Percentiles rank a stretch among this genome's conserved stretches.
These are phyloP conservation scores for Sporothrix protearum DNA, from an alignment of 2,329 filamentous ascomycete species.

Conservation along the genomic window DNA sequence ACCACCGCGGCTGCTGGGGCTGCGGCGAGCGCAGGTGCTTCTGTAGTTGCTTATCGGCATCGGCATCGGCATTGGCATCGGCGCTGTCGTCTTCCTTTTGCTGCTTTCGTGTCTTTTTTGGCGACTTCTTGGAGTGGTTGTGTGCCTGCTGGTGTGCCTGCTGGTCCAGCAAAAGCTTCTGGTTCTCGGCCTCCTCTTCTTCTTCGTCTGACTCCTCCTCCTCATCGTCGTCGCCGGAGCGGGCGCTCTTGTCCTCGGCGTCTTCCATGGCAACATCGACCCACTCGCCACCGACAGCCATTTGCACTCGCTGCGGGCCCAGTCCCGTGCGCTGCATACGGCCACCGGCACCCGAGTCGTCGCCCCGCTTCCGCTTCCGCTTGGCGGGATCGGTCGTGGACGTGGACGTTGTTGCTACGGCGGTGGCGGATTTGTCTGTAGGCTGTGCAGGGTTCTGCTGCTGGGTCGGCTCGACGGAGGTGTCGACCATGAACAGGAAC, in stretches of 20 bases:
- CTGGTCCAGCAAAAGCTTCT: background rate
- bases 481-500: slow-evolving; percentile 90
- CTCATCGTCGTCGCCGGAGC: slow-evolving; percentile 28
- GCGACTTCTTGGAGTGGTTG: background rate
- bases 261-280: slow-evolving; percentile 36
- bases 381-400: background rate
- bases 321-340: slow-evolving; percentile 48
- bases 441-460: background rate
- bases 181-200: slow-evolving; percentile 15
- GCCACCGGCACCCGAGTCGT: slow-evolving; percentile 51
- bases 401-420: background rate
- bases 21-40: background rate
- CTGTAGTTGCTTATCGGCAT: slow-evolving; percentile 16
- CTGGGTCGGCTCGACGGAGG: slow-evolving; percentile 56
- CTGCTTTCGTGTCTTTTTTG: slow-evolving; percentile 13
- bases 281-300: slow-evolving; percentile 39
- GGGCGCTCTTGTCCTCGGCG: slow-evolving; percentile 41
- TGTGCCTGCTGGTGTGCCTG: background rate
- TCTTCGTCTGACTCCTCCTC: slow-evolving; percentile 32
- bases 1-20: slow-evolving; percentile 47
- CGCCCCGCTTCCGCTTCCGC: slow-evolving; percentile 55
- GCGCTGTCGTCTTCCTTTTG: background rate
- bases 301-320: slow-evolving; percentile 44
- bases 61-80: slow-evolving; percentile 21
- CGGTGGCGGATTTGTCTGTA: slow-evolving; percentile 29